Percentiles rank a stretch among this genome's conserved stretches.
These are phyloP conservation scores for Tephrocybe rancida DNA, from an alignment of 768 basidiomycete species.

Conservation along the genomic window DNA sequence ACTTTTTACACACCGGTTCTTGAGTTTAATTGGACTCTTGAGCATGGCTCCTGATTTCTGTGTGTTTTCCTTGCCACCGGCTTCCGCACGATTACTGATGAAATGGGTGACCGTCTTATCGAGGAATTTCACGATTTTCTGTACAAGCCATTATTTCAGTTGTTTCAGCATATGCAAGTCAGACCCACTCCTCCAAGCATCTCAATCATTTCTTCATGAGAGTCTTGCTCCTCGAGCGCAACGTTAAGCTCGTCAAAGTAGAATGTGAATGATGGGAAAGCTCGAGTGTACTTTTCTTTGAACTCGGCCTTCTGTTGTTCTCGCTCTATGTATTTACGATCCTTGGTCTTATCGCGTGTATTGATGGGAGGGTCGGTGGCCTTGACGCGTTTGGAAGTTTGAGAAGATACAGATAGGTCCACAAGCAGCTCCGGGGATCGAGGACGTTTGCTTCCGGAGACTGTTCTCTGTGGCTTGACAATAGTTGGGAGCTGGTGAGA, in stretches of 20 bases:
- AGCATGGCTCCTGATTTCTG: constrained; percentile 34
- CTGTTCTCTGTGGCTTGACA: constrained; percentile 30
- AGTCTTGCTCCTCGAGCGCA: constrained; percentile 42
- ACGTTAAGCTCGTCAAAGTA: constrained; percentile 73
- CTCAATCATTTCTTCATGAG: constrained; percentile 56
- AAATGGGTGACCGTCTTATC: constrained; percentile 86
- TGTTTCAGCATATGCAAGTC: not conserved
- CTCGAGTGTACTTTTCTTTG: constrained; percentile 79
- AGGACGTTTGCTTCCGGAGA: constrained; percentile 43
- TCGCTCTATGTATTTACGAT: constrained; percentile 50
- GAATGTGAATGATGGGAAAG: constrained; percentile 85
- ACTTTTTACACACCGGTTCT: constrained; percentile 48
- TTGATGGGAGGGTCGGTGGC: constrained; percentile 24
- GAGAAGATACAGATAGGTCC: constrained; percentile 26
- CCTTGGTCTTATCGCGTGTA: constrained; percentile 40
- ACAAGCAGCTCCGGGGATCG: constrained; percentile 50
- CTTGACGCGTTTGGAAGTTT: constrained; percentile 46
- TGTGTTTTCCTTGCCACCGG: constrained; percentile 71
- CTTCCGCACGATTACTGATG: constrained; percentile 60
- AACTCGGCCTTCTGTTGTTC: constrained; percentile 70
- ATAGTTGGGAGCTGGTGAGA: constrained; percentile 33
- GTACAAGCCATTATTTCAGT: not conserved
- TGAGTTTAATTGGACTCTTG: constrained; percentile 70
- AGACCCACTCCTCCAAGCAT: constrained; percentile 78
- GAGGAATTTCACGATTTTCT: constrained; percentile 91